These are phyloP conservation scores for Amylostereum chailletii DNA, from an alignment of 1,284 basidiomycete species.

Conservation along the genomic window DNA sequence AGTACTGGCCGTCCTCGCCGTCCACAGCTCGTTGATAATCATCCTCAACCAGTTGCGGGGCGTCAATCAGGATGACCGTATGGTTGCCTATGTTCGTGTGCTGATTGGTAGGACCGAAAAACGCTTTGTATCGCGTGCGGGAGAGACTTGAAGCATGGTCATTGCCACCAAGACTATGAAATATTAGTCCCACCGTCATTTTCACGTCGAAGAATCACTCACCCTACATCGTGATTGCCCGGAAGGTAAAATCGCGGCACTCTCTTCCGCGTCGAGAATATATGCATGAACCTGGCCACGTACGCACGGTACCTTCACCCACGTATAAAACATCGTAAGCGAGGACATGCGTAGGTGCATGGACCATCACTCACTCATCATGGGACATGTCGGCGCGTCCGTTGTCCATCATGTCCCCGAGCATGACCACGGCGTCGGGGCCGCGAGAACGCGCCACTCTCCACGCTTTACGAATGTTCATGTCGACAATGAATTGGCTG, in stretches of 20 bases:
- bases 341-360: not conserved
- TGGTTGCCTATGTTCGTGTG: conserved; percentile 55
- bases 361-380: conserved; percentile 48
- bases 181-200: conserved; percentile 1
- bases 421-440: conserved; percentile 72
- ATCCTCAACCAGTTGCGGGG: conserved; percentile 74
- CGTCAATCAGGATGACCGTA: conserved; percentile 66
- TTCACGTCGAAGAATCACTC: conserved; percentile 12
- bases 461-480: conserved; percentile 83
- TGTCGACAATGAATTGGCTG: conserved; percentile 52
- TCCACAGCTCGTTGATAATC: conserved; percentile 53
- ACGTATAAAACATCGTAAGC: conserved; percentile 1
- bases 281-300: conserved; percentile 54
- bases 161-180: conserved; percentile 2
- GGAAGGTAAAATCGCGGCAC: conserved; percentile 64
- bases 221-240: conserved; percentile 87
- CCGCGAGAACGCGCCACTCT: conserved; percentile 47
- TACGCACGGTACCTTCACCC: conserved; percentile 58
- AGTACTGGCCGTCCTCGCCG: conserved; percentile 39
- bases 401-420: conserved; percentile 86
- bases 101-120: conserved; percentile 60
- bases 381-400: conserved; percentile 59
- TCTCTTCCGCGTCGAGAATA: conserved; percentile 41
- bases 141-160: conserved; percentile 23
- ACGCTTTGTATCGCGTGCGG: conserved; percentile 50